Evolutionary conservation across 352 stramenopile genomes (phyloP), one percentile per base, ranked within the genome.

Genomic region (Phytopythium delawarense): DNA sequence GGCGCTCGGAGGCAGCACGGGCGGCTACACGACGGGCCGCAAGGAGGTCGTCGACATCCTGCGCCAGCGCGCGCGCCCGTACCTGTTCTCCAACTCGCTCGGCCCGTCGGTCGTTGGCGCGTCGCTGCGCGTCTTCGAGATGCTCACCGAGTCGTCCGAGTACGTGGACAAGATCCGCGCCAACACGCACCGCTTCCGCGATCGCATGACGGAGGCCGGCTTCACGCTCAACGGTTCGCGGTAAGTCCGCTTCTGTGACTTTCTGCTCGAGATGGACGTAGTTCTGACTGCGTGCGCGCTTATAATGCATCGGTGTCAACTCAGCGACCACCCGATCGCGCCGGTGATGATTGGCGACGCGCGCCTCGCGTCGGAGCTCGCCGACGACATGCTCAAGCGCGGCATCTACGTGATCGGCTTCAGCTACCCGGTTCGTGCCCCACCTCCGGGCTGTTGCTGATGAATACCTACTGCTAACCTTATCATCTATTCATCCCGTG

Each of bases 351-450:
- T 98, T 13, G 89, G 91, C 34, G 91, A 98, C 66, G 92, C 92
- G 28, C 81, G 87, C 39, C 85, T 97, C 52, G 89, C 93, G n/a
- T 84, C 82, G 45, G 75, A 96, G 32, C 69, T 98, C 44, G 88
- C 92, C 9, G 93, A 98, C 59, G 81, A 95, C 53, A 96, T 98
- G 89, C 88, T 98, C 40, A 73, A 96, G 69, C 74, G 88, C 40
- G 92, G 93, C 42, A 97, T 98, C 56, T 98, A 98, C 76, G 93
- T 98, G 52, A 97, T 98, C 57, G 93, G 92, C 48, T 98, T 98
- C 66, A 97, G 86, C 66, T 98, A 94, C 65, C 93, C 93, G 55
- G 92, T 98, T 74, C 28, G 69, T 59, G 5, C 9, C 8, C 20
- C 21, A 9, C 20, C 2, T 37, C 28, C 20, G 6, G 16, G 18